Conservation (phyloP, 2,329 filamentous ascomycete genomes). For the Colletotrichum paranaense region DNA sequence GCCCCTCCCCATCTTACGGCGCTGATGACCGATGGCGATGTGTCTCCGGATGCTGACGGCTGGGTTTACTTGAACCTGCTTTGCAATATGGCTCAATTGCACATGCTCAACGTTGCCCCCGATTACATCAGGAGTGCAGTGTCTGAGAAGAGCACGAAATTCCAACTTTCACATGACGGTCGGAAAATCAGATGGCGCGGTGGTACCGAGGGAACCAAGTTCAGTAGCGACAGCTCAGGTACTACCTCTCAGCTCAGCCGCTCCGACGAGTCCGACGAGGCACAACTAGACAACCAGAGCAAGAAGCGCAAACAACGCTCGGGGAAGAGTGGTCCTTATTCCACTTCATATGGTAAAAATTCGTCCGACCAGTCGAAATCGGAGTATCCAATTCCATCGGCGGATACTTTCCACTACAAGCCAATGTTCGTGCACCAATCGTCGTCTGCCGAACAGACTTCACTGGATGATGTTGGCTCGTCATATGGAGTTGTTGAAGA, state of each 20-base stretch:
- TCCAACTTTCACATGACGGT: slow-evolving; percentile 82
- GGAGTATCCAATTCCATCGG: slow-evolving; percentile 50
- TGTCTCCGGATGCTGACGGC: slow-evolving; percentile 73
- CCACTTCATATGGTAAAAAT: slow-evolving; percentile 50
- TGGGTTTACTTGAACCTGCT: slow-evolving; percentile 88
- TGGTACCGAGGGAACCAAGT: slow-evolving; percentile 71
- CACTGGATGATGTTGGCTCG: slow-evolving; percentile 60
- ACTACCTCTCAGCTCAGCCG: slow-evolving; percentile 59
- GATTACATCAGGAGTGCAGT: slow-evolving; percentile 82
- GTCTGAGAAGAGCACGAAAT: slow-evolving; percentile 75
- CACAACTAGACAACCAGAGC: slow-evolving; percentile 51
- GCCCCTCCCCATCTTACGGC: slow-evolving; percentile 64
- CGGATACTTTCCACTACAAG: slow-evolving; percentile 70
- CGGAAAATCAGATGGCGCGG: slow-evolving; percentile 85
- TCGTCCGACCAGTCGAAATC: slow-evolving; percentile 48
- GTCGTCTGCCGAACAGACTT: slow-evolving; percentile 58
- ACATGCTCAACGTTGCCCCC: slow-evolving; percentile 85
- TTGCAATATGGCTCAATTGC: slow-evolving; percentile 84
- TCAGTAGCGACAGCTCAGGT: slow-evolving; percentile 72
- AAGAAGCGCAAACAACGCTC: slow-evolving; percentile 58
- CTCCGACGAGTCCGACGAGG: slow-evolving; percentile 61
- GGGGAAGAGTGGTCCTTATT: slow-evolving; percentile 37
- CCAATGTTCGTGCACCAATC: slow-evolving; percentile 68
- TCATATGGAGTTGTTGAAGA: slow-evolving; percentile 60
- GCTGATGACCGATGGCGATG: slow-evolving; percentile 47